Conservation (phyloP, 495 filamentous ascomycete species). For the Niebla homalea region DNA sequence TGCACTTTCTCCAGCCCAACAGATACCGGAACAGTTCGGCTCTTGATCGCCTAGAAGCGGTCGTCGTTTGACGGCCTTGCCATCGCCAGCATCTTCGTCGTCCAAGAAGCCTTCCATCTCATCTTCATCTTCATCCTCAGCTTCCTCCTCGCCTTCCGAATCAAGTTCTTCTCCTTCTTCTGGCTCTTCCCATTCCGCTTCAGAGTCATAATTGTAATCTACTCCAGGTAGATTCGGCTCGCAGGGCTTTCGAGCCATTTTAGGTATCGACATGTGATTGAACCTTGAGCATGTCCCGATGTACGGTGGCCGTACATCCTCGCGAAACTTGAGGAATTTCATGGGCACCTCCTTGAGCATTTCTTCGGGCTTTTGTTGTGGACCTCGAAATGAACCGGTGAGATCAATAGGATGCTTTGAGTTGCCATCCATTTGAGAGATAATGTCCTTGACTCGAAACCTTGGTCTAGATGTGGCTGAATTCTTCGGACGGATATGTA, state of each 20-base stretch:
- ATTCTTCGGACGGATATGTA: constrained; percentile 41
- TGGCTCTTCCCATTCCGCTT: constrained; percentile 83
- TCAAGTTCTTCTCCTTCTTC: constrained; percentile 69
- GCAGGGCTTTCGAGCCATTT: constrained; percentile 59
- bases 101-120: constrained; percentile 43
- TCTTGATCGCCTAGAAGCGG: constrained; percentile 55
- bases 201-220: constrained; percentile 94
- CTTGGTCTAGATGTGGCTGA: constrained; percentile 34
- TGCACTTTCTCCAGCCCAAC: constrained; percentile 50
- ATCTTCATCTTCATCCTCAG: constrained; percentile 37
- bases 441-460: constrained; percentile 52
- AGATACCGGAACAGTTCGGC: constrained; percentile 63
- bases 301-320: constrained; percentile 87
- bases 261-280: constrained; percentile 36
- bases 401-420: constrained; percentile 33
- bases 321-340: constrained; percentile 68
- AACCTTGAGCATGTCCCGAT: constrained; percentile 64
- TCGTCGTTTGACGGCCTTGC: constrained; percentile 24
- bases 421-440: constrained; percentile 39
- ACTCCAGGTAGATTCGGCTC: constrained; percentile 46
- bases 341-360: constrained; percentile 50
- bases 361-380: constrained; percentile 28
- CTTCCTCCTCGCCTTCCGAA: constrained; percentile 70
- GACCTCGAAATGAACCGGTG: constrained; percentile 14
- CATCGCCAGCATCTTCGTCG: constrained; percentile 33